A percentile compares a stretch with the other conserved stretches of the same genome.
phyloP scores from a whole-genome alignment of 2,329 filamentous ascomycete species.

The Xenoacremonium recifei region DNA sequence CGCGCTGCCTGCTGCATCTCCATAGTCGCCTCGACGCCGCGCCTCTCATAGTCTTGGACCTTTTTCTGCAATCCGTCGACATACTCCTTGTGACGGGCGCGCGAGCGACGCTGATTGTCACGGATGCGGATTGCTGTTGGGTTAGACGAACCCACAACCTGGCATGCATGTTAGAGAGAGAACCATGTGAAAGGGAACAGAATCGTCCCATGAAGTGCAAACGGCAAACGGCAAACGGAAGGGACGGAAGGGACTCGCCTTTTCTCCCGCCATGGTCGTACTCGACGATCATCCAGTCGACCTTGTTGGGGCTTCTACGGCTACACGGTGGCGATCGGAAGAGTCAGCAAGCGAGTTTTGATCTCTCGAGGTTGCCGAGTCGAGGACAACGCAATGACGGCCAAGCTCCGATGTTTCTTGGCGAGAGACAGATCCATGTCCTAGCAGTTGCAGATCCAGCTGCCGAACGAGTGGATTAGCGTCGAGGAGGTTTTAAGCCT shows the following conservation, averaged over 20 bases:
- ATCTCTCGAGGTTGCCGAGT: slow-evolving; percentile 28
- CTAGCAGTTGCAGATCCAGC: slow-evolving; percentile 27
- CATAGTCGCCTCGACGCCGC: slow-evolving; percentile 46
- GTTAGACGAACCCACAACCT: slow-evolving; percentile 24
- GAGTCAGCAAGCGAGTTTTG: slow-evolving; percentile 22
- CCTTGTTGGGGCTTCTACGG: slow-evolving; percentile 19
- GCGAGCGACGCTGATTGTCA: slow-evolving; percentile 53
- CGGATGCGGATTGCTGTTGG: slow-evolving; percentile 40
- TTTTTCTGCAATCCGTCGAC: slow-evolving; percentile 46
- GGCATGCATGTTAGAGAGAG: slow-evolving; percentile 7
- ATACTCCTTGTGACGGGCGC: slow-evolving; percentile 50
- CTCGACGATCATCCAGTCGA: slow-evolving; percentile 7
- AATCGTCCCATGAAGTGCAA: background rate
- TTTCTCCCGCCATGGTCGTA: slow-evolving; percentile 25
- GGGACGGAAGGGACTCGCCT: slow-evolving; percentile 19
- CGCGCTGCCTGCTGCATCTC: slow-evolving; percentile 55
- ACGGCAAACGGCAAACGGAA: background rate
- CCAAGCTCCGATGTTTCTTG: slow-evolving; percentile 28
- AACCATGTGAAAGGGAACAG: background rate
- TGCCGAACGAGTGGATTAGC: slow-evolving; percentile 24
- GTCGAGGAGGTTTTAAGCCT: slow-evolving; percentile 26
- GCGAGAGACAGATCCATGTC: slow-evolving; percentile 27
- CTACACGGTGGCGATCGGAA: slow-evolving; percentile 21
- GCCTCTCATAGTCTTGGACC: slow-evolving; percentile 46
- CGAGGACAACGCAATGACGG: slow-evolving; percentile 27